A percentile compares a stretch with the other conserved stretches of the same genome.
Conservation (phyloP, 1,284 basidiomycete species). For the Trichosporon coremiiforme region DNA sequence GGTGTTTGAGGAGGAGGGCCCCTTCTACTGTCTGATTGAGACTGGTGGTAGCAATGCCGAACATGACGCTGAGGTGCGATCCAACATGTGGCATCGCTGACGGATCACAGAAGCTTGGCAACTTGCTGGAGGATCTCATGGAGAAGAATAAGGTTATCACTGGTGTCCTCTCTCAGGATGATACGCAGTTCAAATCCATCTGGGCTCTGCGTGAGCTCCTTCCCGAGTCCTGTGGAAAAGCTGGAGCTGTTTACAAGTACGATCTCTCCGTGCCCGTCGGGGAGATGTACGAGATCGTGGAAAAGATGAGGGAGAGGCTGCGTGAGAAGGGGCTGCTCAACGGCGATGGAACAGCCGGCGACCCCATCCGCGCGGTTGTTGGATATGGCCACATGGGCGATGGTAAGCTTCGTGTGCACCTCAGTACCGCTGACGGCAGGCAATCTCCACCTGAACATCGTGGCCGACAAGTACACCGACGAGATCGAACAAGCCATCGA, state of each 20-base stretch:
- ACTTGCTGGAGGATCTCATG: conserved; percentile 78
- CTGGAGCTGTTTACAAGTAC: conserved; percentile 97
- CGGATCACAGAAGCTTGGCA: conserved; percentile 75
- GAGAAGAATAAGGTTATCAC: conserved; percentile 80
- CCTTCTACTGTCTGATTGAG: conserved; percentile 89
- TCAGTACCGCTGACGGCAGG: conserved; percentile 59
- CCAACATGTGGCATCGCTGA: neutral
- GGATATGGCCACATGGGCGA: conserved; percentile 98
- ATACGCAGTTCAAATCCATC: conserved; percentile 82
- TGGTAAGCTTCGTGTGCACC: conserved; percentile 61
- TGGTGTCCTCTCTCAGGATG: conserved; percentile 90
- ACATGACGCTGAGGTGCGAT: conserved; percentile 85
- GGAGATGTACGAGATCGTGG: conserved; percentile 87
- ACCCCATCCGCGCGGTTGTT: conserved; percentile 74
- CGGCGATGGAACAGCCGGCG: conserved; percentile 61
- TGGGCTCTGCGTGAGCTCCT: conserved; percentile 96
- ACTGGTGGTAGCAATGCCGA: conserved; percentile 92
- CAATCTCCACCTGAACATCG: conserved; percentile 92
- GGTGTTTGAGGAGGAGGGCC: conserved; percentile 66
- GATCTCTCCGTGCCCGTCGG: conserved; percentile 89
- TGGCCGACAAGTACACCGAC: conserved; percentile 78
- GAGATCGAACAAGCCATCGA: conserved; percentile 87
- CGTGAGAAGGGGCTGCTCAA: conserved; percentile 70
- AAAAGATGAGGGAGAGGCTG: conserved; percentile 74
- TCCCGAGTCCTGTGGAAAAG: conserved; percentile 89